Base-by-base conservation (phyloP, 1,139 yeast species). In the Meyerozyma smithsonii region DNA sequence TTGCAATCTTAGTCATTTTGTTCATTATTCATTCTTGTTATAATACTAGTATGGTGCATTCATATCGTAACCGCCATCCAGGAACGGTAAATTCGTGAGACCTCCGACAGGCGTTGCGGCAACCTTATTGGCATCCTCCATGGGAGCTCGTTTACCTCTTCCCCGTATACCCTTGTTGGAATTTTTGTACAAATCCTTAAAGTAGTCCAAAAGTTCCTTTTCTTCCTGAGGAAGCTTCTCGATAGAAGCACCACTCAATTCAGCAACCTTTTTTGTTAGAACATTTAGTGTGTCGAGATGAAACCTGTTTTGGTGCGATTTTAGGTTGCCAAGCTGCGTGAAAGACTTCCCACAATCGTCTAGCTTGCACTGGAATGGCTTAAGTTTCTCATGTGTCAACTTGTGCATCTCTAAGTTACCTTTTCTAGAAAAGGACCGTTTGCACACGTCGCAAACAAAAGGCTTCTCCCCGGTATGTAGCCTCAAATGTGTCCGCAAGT, bases 401-500 rank as follows among this genome's bases (percentile, higher is more conserved):
- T 72, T 69, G 61, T 89, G 97, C 8, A 95, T 95, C 17, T 90
- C 90, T 49, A 86, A 72, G 62, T 89, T 88, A 17, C 97, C 97
- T 58, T 89, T 85, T 54, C 96, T 77, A 40, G 95, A 87, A 58
- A 89, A 89, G 28, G 79, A 72, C 43, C 87, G 74, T 21, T 75
- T 76, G 59, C 96, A 88, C 11, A 74, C 64, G 23, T 80, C 82
- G 62, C 96, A 88, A 34, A 75, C 69, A 52, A 84, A 87, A 4
- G 96, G 96, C 56, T 84, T 84, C 52, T 87, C 96, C 21, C 97
- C 97, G 1, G 96, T 89, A 55, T 90, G 97, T 19, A 89, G 69
- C 46, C 97, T 70, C 50, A 83, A 69, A 64, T 90, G 97, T 1
- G 96, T 88, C 47, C 95, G 74, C 54, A 90, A 67, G 59, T 90